These are phyloP conservation scores for Coemansia sp. DNA, from an alignment of 192 early-diverging fungal genomes.

Conservation along the genomic window DNA sequence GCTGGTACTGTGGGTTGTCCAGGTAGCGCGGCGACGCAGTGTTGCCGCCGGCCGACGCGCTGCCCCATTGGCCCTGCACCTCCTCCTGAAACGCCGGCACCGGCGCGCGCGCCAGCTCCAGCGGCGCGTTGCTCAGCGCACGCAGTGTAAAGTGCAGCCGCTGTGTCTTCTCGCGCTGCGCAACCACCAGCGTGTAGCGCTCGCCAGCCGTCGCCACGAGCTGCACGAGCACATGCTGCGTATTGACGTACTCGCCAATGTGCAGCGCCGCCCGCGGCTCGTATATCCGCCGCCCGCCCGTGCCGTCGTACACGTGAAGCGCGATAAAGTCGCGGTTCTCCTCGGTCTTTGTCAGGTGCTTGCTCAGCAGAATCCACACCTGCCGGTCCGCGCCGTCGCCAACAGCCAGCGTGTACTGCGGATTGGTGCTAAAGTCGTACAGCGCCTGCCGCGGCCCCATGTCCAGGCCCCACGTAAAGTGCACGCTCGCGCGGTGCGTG, in stretches of 20 bases:
- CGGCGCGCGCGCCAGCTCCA: conserved; percentile 63
- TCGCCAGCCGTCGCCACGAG: conserved; percentile 12
- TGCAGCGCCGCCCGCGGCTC: conserved; percentile 63
- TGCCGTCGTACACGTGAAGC: conserved; percentile 76
- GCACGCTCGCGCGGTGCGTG: conserved; percentile 61
- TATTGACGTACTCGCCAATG: conserved; percentile 84
- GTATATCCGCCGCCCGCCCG: conserved; percentile 62
- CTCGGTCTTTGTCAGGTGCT: conserved; percentile 78
- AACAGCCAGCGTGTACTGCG: conserved; percentile 74
- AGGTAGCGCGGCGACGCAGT: conserved; percentile 64
- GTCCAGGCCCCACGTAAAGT: conserved; percentile 51
- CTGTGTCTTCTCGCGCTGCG: conserved; percentile 70
- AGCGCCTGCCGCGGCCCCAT: conserved; percentile 53
- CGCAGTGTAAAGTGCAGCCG: conserved; percentile 76
- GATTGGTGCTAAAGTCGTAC: conserved; percentile 71
- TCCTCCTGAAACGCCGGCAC: conserved; percentile 25
- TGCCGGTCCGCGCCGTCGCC: conserved; percentile 18
- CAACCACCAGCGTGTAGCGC: conserved; percentile 74
- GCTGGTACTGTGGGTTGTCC: conserved; percentile 77
- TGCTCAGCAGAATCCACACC: conserved; percentile 80
- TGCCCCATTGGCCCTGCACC: conserved; percentile 68
- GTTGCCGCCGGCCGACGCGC: conserved; percentile 75
- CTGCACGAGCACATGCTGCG: conserved; percentile 73
- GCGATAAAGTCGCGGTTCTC: conserved; percentile 89
- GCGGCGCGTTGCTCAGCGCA: conserved; percentile 62